phyloP scores from a whole-genome alignment of 2,329 filamentous ascomycete genomes.

The Neurospora sp. region DNA sequence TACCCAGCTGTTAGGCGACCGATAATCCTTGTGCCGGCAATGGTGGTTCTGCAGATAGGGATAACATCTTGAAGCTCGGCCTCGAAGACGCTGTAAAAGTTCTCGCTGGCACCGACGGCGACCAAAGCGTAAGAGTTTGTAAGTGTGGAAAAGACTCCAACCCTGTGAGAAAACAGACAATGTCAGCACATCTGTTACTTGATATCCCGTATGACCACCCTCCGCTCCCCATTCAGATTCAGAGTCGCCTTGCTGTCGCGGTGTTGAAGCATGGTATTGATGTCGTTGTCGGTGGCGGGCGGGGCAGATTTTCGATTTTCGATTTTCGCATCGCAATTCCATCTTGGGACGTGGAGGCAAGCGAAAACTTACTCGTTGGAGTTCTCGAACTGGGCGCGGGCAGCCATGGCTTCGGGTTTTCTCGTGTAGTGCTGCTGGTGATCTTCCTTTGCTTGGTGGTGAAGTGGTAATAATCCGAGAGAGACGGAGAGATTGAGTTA shows the following conservation, averaged over 20 bases:
- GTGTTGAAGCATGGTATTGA: constrained; percentile 10
- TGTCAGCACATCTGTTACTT: constrained; percentile 4
- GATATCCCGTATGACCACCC: not conserved
- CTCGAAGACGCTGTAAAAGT: constrained; percentile 99
- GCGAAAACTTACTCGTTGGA: constrained; percentile 65
- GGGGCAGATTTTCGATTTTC: not conserved
- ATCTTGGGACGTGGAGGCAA: constrained; percentile 21
- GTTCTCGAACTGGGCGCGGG: constrained; percentile 74
- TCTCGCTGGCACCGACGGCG: constrained; percentile 89
- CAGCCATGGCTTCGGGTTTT: constrained; percentile 43
- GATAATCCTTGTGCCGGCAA: constrained; percentile 92
- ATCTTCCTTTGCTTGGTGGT: constrained; percentile 2
- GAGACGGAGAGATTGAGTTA: not conserved
- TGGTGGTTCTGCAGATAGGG: constrained; percentile 92
- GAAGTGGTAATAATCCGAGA: not conserved
- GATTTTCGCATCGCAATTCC: not conserved
- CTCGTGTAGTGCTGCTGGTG: not conserved
- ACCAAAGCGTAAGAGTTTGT: constrained; percentile 97
- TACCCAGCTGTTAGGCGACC: constrained; percentile 89
- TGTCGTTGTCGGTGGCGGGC: not conserved
- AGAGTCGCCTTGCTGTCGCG: constrained; percentile 2
- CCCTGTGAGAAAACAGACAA: constrained; percentile 39
- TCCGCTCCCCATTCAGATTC: constrained; percentile 4
- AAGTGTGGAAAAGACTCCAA: constrained; percentile 92
- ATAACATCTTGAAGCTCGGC: constrained; percentile 95